phyloP scores from a whole-genome alignment of 2,329 filamentous ascomycete genomes.

The Fusarium coicis region DNA sequence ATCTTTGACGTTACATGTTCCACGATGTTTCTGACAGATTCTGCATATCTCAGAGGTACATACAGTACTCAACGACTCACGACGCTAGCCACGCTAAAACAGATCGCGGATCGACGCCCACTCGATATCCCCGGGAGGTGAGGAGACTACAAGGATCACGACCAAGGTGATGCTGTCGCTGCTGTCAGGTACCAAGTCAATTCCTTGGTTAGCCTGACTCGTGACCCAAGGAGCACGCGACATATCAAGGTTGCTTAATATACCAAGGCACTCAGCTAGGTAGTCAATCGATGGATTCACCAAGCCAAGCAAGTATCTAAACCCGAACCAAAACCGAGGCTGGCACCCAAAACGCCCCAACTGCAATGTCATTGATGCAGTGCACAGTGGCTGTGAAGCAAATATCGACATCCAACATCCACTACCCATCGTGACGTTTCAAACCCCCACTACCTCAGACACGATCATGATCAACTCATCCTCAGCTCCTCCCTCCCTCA shows the following conservation, averaged over 20 bases:
- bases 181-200: constrained; percentile 8
- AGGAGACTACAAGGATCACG: constrained; percentile 12
- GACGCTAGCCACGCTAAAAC: not conserved
- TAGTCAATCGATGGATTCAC: not conserved
- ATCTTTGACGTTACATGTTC: not conserved
- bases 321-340: constrained; percentile 23
- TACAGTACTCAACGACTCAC: not conserved
- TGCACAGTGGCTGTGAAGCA: constrained; percentile 20
- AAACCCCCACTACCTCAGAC: constrained; percentile 12
- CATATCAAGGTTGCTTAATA: constrained; percentile 1
- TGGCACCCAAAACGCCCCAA: constrained; percentile 33
- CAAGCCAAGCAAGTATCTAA: not conserved
- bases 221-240: not conserved
- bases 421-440: constrained; percentile 22
- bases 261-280: constrained; percentile 3
- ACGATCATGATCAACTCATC: not conserved
- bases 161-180: constrained; percentile 12
- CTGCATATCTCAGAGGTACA: not conserved
- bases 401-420: constrained; percentile 34
- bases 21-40: constrained; percentile 22
- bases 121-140: not conserved
- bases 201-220: constrained; percentile 23
- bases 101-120: constrained; percentile 19
- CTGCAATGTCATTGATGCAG: not conserved
- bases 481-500: constrained; percentile 32